Evolutionary conservation across 208 protist genomes (phyloP).

Genomic region (Acanthamoeba sp.): DNA sequence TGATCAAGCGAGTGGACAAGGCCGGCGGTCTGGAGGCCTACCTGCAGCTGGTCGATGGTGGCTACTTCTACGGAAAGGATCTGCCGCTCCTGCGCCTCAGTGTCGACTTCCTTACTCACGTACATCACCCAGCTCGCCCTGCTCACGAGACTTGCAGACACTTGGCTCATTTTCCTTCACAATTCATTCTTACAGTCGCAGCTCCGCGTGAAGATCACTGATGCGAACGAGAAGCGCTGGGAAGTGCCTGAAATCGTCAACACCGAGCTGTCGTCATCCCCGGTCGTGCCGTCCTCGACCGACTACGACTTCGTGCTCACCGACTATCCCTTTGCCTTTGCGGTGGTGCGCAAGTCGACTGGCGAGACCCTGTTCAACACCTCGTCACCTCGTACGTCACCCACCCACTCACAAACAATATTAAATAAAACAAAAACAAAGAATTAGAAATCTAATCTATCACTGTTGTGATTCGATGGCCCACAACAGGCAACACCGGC

Average conservation of each 20-base stretch:
- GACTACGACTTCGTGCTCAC: conserved; percentile 40
- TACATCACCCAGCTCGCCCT: neutral
- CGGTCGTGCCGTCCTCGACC: neutral
- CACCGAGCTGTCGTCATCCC: neutral
- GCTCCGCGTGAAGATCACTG: conserved; percentile 80
- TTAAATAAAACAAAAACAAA: no score
- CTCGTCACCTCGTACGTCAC: conserved; percentile 24
- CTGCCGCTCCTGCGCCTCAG: conserved; percentile 73
- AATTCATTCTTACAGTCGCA: neutral
- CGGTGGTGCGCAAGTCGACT: conserved; percentile 34
- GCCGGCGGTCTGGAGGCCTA: conserved; percentile 5
- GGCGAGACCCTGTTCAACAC: conserved; percentile 74
- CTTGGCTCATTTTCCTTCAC: neutral
- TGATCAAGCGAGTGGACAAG: conserved; percentile 28
- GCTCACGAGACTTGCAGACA: neutral
- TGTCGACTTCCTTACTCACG: conserved; percentile 77
- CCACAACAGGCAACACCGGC: neutral
- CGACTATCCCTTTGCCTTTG: conserved; percentile 42
- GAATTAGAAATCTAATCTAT: no score
- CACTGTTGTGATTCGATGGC: no score
- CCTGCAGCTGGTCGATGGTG: conserved; percentile 33
- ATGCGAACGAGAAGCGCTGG: conserved; percentile 77
- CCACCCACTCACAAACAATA: no score
- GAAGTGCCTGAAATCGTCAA: conserved; percentile 79
- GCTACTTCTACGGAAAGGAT: conserved; percentile 79